Base-by-base conservation (phyloP, 306 rosid genomes). In the Geum urbanum region DNA sequence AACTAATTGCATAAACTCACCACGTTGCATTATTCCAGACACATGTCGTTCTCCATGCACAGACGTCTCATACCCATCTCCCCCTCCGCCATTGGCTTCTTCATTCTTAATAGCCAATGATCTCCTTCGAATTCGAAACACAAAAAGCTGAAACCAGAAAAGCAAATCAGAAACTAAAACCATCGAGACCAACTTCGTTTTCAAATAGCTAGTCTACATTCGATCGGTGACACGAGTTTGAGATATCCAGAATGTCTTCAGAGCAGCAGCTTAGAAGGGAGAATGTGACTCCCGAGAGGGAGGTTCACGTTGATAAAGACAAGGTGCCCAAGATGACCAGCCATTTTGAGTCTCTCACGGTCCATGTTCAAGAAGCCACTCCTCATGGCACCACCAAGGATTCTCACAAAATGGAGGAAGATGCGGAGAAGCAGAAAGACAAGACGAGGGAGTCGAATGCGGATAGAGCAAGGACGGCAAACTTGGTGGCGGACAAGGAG, bases 271-370 rank as follows among this genome's bases (percentile, higher is more conserved):
- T 74, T 49, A 16, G 87, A 2, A 85, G 81, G 69, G 91, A 85
- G 0, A 74, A 82, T 67, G 70, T 72, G 2, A 81, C 75, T 0
- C 40, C 39, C 6, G 90, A 86, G 80, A 82, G 77, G 64, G 86
- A 81, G 15, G 18, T 70, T 67, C 69, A 3, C 0, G 48, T 78
- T 5, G 87, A 84, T 81, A 81, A 73, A 75, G 74, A 84, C 58
- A 70, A 43, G 14, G 96, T 86, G 2, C 91, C 91, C 0, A 82
- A 85, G 67, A 82, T 86, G 66, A 20, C 92, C 6, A 72, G 78
- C 37, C 92, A 82, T 47, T 86, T 86, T 3, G 88, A 89, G 82
- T 73, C 81, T n/a, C 68, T 88, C 5, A 72, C 86, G 0, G 91
- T 32, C 19, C 70, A 78, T 1, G 78, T 10, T 1, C 76, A 77